phyloP scores from a whole-genome alignment of 176 grass and related monocot genomes.

The Canna indica region DNA sequence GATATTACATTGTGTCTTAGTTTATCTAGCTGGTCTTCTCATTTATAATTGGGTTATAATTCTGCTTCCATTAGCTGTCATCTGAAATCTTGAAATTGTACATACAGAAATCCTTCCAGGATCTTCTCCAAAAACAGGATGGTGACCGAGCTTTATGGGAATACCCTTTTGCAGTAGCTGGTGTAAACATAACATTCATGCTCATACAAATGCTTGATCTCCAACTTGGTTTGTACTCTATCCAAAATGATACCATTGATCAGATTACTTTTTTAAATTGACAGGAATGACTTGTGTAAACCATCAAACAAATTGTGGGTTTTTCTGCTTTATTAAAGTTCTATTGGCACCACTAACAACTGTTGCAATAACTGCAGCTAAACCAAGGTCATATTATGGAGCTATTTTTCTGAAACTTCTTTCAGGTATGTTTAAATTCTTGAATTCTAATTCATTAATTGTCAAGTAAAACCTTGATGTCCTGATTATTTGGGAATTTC shows the following conservation, averaged over 20 bases:
- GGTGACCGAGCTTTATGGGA: conserved; percentile 88
- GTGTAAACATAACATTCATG: conserved; percentile 97
- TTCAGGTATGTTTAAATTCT: conserved; percentile 30
- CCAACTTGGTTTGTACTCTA: conserved; percentile 51
- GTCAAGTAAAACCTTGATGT: too few relatives aligned
- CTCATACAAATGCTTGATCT: conserved; percentile 98
- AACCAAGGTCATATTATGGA: conserved; percentile 60
- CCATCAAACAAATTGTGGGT: not conserved
- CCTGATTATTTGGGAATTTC: too few relatives aligned
- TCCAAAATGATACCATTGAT: not conserved
- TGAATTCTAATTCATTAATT: not conserved
- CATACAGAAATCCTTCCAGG: conserved; percentile 77
- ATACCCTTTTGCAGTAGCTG: conserved; percentile 96
- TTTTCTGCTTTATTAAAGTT: not conserved
- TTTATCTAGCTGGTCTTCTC: not conserved
- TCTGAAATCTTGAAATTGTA: not conserved
- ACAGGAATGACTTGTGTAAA: not conserved
- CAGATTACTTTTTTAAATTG: not conserved
- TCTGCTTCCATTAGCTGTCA: not conserved
- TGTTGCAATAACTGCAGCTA: conserved; percentile 34
- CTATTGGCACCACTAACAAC: not conserved
- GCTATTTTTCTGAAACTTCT: conserved; percentile 78
- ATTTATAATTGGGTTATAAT: not conserved
- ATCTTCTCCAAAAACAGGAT: conserved; percentile 79
- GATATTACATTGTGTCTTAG: not conserved